Evolutionary conservation across 2,329 filamentous ascomycete genomes (phyloP), one percentile per base, ranked within the genome.

Genomic region (Zymoseptoria crescenta): DNA sequence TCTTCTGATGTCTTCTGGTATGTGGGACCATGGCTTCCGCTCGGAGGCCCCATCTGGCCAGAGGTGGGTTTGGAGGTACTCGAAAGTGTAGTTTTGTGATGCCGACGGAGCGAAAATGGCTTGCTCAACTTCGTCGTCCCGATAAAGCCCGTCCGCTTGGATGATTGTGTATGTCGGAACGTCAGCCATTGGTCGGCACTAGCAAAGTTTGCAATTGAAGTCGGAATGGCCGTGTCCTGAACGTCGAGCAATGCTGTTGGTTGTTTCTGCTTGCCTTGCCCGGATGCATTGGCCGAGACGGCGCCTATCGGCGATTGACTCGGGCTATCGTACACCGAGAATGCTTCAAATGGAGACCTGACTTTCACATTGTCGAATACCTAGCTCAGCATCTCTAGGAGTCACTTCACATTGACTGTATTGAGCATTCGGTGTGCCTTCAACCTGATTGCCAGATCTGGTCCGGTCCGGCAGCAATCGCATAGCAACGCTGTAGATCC

Each of bases 121-220:
- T 53, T 68, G 67, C 56, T 70, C 68, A 27, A 68, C 54, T 6
- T 49, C 53, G 30, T 66, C 58, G 35, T 70, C 67, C 66, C 65
- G 59, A 35, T 70, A 67, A 16, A 69, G 61, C 24, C 68, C 68
- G 52, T 70, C 68, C 4, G 68, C 68, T 53, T 70, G 67, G 16
- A 70, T 65, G 56, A 70, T 67, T 5, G 68, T 70, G 58, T 67
- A 69, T 4, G 64, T 68, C 3, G 64, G 61, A 54, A 73, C 49
- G 35, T 51, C 52, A 9, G 45, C 45, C 35, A 49, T 27, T 28
- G 10, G 13, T 45, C 13, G n/a, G 13, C 16, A 45, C 35, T 16
- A 13, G 35, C 13, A 45, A 41, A 16, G 13, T 16, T 45, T 30
- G 29, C 24, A 4, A n/a, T 45, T 6, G 4, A 16, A 6, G n/a